Evolutionary conservation across 1,139 yeast species (phyloP).

Genomic region (Pneumocystis sp.): DNA sequence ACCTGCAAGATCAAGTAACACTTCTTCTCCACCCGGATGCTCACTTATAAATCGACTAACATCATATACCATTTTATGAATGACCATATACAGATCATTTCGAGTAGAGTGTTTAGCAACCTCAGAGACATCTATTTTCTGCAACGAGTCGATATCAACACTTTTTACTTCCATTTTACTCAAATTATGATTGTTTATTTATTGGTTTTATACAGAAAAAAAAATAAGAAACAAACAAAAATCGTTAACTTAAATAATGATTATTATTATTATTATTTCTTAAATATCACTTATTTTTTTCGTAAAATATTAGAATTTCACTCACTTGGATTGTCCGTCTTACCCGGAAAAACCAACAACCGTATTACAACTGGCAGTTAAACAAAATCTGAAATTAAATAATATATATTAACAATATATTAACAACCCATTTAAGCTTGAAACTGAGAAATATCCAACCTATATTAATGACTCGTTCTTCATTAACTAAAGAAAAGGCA

Average conservation of each 20-base stretch:
- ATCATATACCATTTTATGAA: conserved; percentile 83
- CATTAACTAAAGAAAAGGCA: conserved; percentile 17
- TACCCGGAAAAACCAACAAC: too few relatives aligned
- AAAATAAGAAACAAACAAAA: neutral
- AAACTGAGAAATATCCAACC: too few relatives aligned
- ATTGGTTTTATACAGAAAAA: neutral
- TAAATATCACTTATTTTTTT: neutral
- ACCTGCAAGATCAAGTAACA: conserved; percentile 79
- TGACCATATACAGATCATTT: conserved; percentile 80
- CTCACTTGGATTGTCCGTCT: too few relatives aligned
- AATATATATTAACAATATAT: too few relatives aligned
- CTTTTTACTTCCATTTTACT: neutral
- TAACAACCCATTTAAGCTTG: too few relatives aligned
- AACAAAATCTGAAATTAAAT: too few relatives aligned
- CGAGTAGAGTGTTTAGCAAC: conserved; percentile 42
- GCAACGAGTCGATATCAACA: neutral
- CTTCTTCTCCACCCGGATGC: conserved; percentile 99
- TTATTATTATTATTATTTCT: neutral
- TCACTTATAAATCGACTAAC: conserved; percentile 74
- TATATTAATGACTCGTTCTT: neutral
- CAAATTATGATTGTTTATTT: neutral
- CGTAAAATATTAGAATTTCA: too few relatives aligned
- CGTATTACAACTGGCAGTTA: too few relatives aligned
- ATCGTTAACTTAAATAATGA: neutral
- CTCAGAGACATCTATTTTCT: neutral